Base-by-base conservation (phyloP, 2,329 filamentous ascomycete genomes). In the Westerdykella ornata region DNA sequence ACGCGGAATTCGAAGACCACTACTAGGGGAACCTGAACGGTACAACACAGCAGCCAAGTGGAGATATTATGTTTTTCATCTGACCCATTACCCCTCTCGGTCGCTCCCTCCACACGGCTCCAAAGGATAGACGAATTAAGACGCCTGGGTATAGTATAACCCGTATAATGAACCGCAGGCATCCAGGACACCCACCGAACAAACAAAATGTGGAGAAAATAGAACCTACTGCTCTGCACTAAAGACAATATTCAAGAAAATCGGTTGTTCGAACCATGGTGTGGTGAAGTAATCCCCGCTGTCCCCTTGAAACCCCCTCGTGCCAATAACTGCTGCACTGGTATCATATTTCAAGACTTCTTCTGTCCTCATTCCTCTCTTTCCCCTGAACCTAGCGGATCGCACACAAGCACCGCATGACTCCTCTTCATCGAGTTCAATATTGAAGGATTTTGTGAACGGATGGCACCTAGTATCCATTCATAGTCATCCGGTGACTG, bases 401-500 rank as follows among this genome's bases (percentile, higher is more conserved):
- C 13, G n/a, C 16, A 22, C 38, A 34, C 17, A 19, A n/a, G 17
- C n/a, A 40, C 22, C 38, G n/a, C 18, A 19, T 20, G 39, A 26
- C 22, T 26, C 7, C 22, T 26, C 22, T 9, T 7, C 4, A 26
- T 26, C 22, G 22, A 26, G 12, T 12, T 14, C 37, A 19, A 13
- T 36, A 11, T 12, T 11, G 16, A 33, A 8, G 30, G 16, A 33
- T n/a, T 13, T 17, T 15, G 12, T 61, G 56, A 42, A 51, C 52
- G 31, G 59, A 57, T 42, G 53, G 52, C 40, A 59, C 56, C 58
- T 89, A 96, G 77, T 97, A 96, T 69, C 92, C 92, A 72, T 97
- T 98, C 88, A 97, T 94, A 55, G 88, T 94, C 82, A 92, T 87
- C 68, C 92, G 82, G 76, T 97, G 89, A 57, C 89, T 96, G 78